phyloP scores from a whole-genome alignment of 2,329 filamentous ascomycete species.

The Trichoderma breve region DNA sequence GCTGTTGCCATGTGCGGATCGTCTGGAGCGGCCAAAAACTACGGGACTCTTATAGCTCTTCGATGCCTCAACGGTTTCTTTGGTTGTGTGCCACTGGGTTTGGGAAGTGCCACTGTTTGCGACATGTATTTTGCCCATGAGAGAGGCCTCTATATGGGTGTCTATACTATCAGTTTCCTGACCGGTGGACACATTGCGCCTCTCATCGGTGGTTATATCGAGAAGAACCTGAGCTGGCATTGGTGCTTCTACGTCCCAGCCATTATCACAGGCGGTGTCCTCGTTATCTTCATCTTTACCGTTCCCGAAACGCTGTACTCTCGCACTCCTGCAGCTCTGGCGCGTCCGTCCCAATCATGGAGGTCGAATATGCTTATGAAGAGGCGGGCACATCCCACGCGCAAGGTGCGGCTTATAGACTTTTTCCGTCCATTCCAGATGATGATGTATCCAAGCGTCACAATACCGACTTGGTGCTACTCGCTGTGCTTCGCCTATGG shows the following conservation, averaged over 20 bases:
- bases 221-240: slow-evolving; percentile 16
- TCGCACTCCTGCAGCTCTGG: slow-evolving; percentile 5
- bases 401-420: neutral
- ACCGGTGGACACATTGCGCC: slow-evolving; percentile 10
- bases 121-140: slow-evolving; percentile 17
- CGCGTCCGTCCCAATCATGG: slow-evolving; percentile 7
- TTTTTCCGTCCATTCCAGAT: slow-evolving; percentile 9
- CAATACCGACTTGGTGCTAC: slow-evolving; percentile 4
- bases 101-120: slow-evolving; percentile 11
- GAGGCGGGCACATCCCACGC: slow-evolving; percentile 13
- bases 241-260: slow-evolving; percentile 15
- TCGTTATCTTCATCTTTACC: neutral
- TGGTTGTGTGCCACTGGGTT: neutral
- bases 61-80: slow-evolving; percentile 12
- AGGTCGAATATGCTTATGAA: slow-evolving; percentile 14
- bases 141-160: slow-evolving; percentile 5
- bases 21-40: slow-evolving; percentile 12
- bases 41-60: slow-evolving; percentile 6
- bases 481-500: slow-evolving; percentile 10
- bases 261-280: neutral
- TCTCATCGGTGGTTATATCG: slow-evolving; percentile 12
- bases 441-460: slow-evolving; percentile 9
- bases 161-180: slow-evolving; percentile 14
- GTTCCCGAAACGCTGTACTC: slow-evolving; percentile 12
- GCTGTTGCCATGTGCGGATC: slow-evolving; percentile 5